A percentile compares a stretch with the other conserved stretches of the same genome.
Conservation (phyloP, 345 rosid species). For the Schrenkiella parvula region DNA sequence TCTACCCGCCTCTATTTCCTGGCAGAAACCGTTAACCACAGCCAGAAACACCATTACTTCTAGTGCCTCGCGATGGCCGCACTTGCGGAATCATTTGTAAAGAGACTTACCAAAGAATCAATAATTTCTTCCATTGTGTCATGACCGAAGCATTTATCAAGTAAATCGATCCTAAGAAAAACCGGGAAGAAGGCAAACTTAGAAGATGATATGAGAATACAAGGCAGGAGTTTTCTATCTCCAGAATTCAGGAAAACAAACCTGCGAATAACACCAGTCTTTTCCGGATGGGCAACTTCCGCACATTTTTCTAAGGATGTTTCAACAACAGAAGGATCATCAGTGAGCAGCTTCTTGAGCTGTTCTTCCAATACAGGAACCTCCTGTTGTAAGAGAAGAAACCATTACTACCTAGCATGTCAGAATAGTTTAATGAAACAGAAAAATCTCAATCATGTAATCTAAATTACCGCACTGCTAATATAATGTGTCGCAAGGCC, state of each 20-base stretch:
- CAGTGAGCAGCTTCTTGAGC: slow-evolving; percentile 65
- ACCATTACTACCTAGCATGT: slow-evolving; percentile 9
- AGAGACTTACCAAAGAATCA: slow-evolving; percentile 61
- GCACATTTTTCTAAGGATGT: slow-evolving; percentile 54
- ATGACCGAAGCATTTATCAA: slow-evolving; percentile 77
- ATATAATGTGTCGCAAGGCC: slow-evolving; percentile 88
- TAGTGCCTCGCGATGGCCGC: slow-evolving; percentile 3
- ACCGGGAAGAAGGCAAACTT: background rate
- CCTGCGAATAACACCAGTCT: slow-evolving; percentile 70
- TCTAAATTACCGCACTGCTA: slow-evolving; percentile 45
- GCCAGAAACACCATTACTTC: background rate
- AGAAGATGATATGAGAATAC: slow-evolving; percentile 1
- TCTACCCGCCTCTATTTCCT: slow-evolving; percentile 60
- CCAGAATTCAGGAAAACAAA: slow-evolving; percentile 28
- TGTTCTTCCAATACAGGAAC: slow-evolving; percentile 58
- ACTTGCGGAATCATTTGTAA: background rate
- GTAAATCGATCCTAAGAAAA: slow-evolving; percentile 51
- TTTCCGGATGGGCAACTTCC: slow-evolving; percentile 60
- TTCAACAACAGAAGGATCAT: slow-evolving; percentile 88
- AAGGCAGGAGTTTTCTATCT: slow-evolving; percentile 2
- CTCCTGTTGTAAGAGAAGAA: slow-evolving; percentile 41
- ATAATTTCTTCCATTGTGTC: slow-evolving; percentile 87
- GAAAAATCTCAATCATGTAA: background rate
- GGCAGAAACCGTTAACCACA: slow-evolving; percentile 12
- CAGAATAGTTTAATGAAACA: slow-evolving; percentile 1